Base-by-base conservation (phyloP, 2,329 filamentous ascomycete genomes). In the Blastomyces gilchristii region DNA sequence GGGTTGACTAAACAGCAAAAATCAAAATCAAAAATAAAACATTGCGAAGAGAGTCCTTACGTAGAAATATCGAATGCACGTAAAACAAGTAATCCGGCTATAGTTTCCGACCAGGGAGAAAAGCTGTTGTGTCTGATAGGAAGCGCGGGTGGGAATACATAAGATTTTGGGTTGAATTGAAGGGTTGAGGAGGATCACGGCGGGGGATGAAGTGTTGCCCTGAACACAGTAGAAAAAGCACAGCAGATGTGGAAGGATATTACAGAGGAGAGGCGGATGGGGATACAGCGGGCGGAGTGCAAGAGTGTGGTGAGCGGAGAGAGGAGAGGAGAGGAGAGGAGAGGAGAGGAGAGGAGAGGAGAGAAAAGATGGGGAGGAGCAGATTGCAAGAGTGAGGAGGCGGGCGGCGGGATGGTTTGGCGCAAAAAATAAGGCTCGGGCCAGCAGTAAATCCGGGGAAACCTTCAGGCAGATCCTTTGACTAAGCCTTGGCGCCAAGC, bases 391-490 rank as follows among this genome's bases (percentile, higher is more conserved):
- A 9, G 5, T 37, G 9, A 39, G 9, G 37, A 39, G 37, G 9
- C 37, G 37, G 37, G 9, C 18, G 58, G 31, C n/a, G 45, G 57
- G 34, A 45, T 16, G n/a, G 47, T 53, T 53, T 50, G 47, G 45
- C 18, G 45, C 25, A 31, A 25, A 49, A 52, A 54, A 31, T 53
- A 31, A 62, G 34, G 39, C 25, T 25, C 50, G 57, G 57, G 25
- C 41, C 57, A 59, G 47, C 37, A 62, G 60, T 45, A 62, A 62
- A 62, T 62, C 60, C 50, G 60, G 60, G 60, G 60, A 62, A 62
- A 54, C 22, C 37, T 54, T 11, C 28, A 53, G 60, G 37, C 49
- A 52, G 60, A 52, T 62, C 45, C 41, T 7, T 47, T 59, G 57
- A 47, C 25, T 37, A 18, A 37, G 28, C 14, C 31, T 43, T n/a